Conservation (phyloP, 2,329 filamentous ascomycete species). For the Colletotrichum eremochloae region DNA sequence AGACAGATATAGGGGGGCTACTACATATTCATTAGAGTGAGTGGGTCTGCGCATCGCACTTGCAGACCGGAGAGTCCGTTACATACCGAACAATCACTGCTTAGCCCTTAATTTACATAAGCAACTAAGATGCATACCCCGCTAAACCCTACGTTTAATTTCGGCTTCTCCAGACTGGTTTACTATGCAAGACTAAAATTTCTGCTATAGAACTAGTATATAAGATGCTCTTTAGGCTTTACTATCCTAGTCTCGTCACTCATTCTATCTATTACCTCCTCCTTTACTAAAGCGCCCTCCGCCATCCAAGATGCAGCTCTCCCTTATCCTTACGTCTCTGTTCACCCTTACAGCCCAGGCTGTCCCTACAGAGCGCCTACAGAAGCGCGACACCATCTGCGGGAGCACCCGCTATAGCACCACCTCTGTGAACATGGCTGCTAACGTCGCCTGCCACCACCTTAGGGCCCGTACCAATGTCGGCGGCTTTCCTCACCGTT, state of each 20-base stretch:
- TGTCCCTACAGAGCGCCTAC: slow-evolving; percentile 24
- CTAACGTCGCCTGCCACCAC: slow-evolving; percentile 65
- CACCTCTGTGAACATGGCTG: slow-evolving; percentile 62
- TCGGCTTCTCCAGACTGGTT: neutral
- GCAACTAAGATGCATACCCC: neutral
- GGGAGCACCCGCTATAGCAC: slow-evolving; percentile 67
- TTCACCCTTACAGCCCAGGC: slow-evolving; percentile 38
- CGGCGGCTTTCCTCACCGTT: slow-evolving; percentile 64
- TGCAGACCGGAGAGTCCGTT: no score
- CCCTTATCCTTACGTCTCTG: slow-evolving; percentile 37
- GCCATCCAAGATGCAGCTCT: slow-evolving; percentile 37
- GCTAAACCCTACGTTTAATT: neutral
- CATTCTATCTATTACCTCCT: neutral
- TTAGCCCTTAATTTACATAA: slow-evolving; percentile 7
- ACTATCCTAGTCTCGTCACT: neutral
- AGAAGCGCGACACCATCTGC: slow-evolving; percentile 61
- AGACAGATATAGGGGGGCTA: no score
- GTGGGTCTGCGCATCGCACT: no score
- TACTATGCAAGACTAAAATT: slow-evolving; percentile 10
- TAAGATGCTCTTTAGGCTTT: neutral
- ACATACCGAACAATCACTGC: no score
- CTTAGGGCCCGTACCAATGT: slow-evolving; percentile 55
- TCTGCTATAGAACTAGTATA: neutral
- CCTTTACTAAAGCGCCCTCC: neutral
- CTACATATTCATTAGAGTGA: no score